Evolutionary conservation across 106 monocot genomes (phyloP).

Genomic region (Apostasia shenzhenica): DNA sequence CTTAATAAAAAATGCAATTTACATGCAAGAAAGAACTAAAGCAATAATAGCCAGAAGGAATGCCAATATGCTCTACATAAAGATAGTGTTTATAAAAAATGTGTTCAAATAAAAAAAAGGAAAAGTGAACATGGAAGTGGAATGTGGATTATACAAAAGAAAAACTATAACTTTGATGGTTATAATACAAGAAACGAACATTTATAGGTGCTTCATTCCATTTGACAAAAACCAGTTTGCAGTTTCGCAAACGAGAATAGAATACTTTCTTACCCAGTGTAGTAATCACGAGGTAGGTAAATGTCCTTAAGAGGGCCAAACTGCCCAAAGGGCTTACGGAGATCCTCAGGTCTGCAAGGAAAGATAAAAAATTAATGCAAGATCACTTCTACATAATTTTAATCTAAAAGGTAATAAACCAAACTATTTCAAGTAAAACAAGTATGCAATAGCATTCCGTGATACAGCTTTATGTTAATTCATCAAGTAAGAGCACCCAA

Average conservation of each 20-base stretch:
- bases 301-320: constrained; percentile 74
- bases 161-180: too few relatives aligned
- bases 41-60: neutral
- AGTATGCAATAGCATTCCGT: too few relatives aligned
- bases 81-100: too few relatives aligned
- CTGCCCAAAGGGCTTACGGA: constrained; percentile 56
- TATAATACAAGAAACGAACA: too few relatives aligned
- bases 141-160: too few relatives aligned
- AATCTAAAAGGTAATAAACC: neutral
- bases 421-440: neutral
- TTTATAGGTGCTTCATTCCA: too few relatives aligned
- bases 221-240: too few relatives aligned
- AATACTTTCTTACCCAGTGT: constrained; percentile 38
- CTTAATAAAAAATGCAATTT: constrained; percentile 37
- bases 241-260: neutral
- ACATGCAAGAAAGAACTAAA: constrained; percentile 7
- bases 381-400: too few relatives aligned
- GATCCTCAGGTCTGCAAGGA: constrained; percentile 49
- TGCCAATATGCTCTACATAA: neutral
- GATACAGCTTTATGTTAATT: too few relatives aligned
- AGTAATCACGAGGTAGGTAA: constrained; percentile 64
- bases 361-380: neutral
- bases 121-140: too few relatives aligned
- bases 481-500: too few relatives aligned
- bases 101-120: too few relatives aligned